These are phyloP conservation scores for Cryphonectria carpinicola DNA, from an alignment of 2,329 filamentous ascomycete species.

Conservation along the genomic window DNA sequence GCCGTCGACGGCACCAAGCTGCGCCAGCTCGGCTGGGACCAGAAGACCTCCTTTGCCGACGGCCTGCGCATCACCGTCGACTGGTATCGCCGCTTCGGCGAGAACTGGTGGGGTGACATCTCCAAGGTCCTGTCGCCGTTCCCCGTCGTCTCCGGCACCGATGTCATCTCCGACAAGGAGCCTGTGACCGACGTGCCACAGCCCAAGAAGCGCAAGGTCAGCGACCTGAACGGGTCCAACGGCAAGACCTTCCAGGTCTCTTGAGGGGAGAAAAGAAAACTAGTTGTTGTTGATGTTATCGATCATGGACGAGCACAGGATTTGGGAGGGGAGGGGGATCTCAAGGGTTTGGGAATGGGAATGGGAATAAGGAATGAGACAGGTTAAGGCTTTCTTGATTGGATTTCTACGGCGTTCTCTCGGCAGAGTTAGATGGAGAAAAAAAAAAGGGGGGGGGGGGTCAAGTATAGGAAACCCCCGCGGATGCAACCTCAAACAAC, in stretches of 20 bases:
- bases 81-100: constrained; percentile 70
- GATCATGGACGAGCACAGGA: constrained; percentile 4
- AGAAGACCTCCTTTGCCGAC: constrained; percentile 66
- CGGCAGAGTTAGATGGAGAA: neutral
- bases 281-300: neutral
- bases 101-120: constrained; percentile 75
- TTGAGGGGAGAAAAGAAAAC: neutral
- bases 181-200: constrained; percentile 39
- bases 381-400: neutral
- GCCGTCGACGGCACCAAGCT: constrained; percentile 73
- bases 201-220: constrained; percentile 28
- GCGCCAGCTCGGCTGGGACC: constrained; percentile 68
- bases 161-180: constrained; percentile 58
- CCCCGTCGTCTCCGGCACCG: constrained; percentile 60
- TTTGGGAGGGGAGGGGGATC: too few species aligned
- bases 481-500: too few species aligned
- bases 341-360: neutral
- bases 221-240: constrained; percentile 12
- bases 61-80: constrained; percentile 68
- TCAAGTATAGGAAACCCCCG: too few species aligned
- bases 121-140: constrained; percentile 70
- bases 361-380: neutral
- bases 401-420: neutral
- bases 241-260: constrained; percentile 18
- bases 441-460: rapidly evolving